Base-by-base conservation (phyloP, 352 stramenopile species). In the Elongisporangium senticosum region DNA sequence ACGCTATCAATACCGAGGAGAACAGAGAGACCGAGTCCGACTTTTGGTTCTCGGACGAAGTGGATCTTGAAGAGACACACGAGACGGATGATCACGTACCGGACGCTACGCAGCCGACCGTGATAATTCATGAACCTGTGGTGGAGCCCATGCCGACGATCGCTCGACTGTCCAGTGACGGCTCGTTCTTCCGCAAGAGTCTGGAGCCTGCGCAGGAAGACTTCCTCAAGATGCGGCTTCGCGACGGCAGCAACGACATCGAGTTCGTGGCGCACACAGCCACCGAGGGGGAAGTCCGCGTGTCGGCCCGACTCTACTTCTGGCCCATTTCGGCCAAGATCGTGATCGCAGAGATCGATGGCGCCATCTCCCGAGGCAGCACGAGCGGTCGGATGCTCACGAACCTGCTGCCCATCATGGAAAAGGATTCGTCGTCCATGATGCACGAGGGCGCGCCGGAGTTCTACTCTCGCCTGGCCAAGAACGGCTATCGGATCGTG, bases 311-410 rank as follows among this genome's bases (percentile, higher is more conserved):
- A 28, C 22, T 94, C 37, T 95, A 82, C 57, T 51, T 94, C 33
- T 96, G 83, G 83, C 74, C 77, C 33, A 68, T 83, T 6, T 79
- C 77, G 0, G 64, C 79, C 21, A 90, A 90, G 57, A 69, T 96
- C 48, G 80, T 96, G 2, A 83, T 95, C 43, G 82, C 74, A 5
- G 84, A 96, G 47, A 78, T 95, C 37, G 87, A 96, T 62, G 83
- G 84, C 20, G 85, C 85, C 0, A 86, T 95, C 63, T 79, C 77
- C 0, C 74, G 72, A 23, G 64, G 58, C 10, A 67, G 70, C 6
- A 71, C 70, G 2, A 74, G 64, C 0, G 64, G 81, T 33, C 33
- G 33, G 2, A 61, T 68, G 49, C 65, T 77, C 26, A 68, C 60
- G 8, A 51, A 47, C 1, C 49, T 80, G 3, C 37, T 80, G 7